Base-by-base conservation (phyloP, 768 basidiomycete genomes). In the Rhodotorula paludigena region DNA sequence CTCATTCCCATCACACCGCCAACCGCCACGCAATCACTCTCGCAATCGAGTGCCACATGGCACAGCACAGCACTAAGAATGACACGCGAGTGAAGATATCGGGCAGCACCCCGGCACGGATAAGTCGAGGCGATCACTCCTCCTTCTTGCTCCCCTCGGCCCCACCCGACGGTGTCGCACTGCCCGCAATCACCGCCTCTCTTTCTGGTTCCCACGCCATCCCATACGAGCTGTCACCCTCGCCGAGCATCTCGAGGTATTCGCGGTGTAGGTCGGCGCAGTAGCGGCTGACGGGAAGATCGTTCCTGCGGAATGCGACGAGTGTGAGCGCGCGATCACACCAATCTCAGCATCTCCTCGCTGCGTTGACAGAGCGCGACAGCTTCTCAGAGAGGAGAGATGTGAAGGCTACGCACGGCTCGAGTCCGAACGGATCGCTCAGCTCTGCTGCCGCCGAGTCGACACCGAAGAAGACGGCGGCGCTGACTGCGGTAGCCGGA, bases 211-310 rank as follows among this genome's bases (percentile, higher is more conserved):
- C 28, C 61, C 44, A 68, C n/a, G 59, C 57, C 57, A 56, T 52
- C 11, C 62, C 67, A n/a, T 20, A 33, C 20, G 57, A 60, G 0
- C 62, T 58, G 4, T 38, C 54, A 7, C 67, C 67, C 42, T 64
- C 51, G 18, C 69, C 69, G 10, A 66, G 15, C 65, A 72, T 63
- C 65, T 72, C 70, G 42, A 38, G 57, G n/a, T 48, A 54, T 51
- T 72, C 70, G 25, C 63, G 48, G 28, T 67, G 36, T 14, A 72
- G 30, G 28, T 72, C 66, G 16, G 57, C 54, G 44, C 70, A 72
- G 63, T 64, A 72, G 1, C 59, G 33, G 18, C 48, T 60, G 45
- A 72, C 33, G n/a, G 70, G 70, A 3, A 72, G 57, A 52, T 72
- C 70, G 60, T 72, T 72, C 42, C 28, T 64, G 63, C 64, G 52